Conservation (phyloP, 176 grass and related monocot genomes). For the Coix lacrymajobi region DNA sequence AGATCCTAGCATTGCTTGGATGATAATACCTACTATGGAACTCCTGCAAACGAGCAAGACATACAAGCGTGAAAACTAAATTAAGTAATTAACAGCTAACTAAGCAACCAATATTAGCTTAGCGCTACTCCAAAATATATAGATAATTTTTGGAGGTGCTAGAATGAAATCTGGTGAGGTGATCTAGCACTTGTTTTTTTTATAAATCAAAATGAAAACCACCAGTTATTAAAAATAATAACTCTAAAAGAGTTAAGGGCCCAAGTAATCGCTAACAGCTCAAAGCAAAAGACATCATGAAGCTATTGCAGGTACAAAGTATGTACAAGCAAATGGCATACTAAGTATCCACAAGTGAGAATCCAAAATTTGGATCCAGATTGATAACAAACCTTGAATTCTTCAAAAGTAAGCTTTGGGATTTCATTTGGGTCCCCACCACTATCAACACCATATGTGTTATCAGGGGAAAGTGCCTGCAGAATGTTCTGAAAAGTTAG, state of each 20-base stretch:
- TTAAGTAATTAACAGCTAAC: background rate
- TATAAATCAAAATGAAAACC: background rate
- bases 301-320: background rate
- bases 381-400: conserved; percentile 83
- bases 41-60: conserved; percentile 47
- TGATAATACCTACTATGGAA: conserved; percentile 94
- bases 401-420: conserved; percentile 94
- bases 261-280: background rate
- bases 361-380: conserved; percentile 22
- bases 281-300: background rate
- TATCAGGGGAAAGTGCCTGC: conserved; percentile 92
- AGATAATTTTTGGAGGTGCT: background rate
- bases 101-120: conserved; percentile 9
- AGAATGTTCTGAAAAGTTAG: conserved; percentile 30
- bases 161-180: background rate
- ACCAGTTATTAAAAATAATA: conserved; percentile 9
- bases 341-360: background rate
- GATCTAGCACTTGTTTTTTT: conserved; percentile 3
- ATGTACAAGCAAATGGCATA: background rate
- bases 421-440: conserved; percentile 95
- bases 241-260: background rate
- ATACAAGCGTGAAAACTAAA: conserved; percentile 19
- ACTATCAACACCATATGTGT: conserved; percentile 96
- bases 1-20: conserved; percentile 95
- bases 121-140: background rate